Evolutionary conservation across 2,329 filamentous ascomycete genomes (phyloP).

Genomic region (Tolypocladium album): DNA sequence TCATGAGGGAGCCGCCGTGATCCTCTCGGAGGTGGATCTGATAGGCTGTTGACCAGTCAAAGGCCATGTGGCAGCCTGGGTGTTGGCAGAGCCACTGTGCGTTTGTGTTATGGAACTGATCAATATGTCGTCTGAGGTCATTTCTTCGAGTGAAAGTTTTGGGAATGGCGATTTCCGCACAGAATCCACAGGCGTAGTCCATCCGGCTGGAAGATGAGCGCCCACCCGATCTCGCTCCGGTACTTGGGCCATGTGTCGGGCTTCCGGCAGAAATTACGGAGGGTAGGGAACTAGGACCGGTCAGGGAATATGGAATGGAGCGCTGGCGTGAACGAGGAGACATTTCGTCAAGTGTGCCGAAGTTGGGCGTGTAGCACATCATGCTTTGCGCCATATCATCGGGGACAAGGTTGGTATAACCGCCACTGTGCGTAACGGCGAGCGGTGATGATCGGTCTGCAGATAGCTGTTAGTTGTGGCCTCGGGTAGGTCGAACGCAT

Average conservation of each 20-base stretch:
- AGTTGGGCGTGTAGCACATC: not conserved
- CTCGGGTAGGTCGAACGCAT: too few species aligned
- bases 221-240: not conserved
- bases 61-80: slow-evolving; percentile 30
- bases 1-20: slow-evolving; percentile 30
- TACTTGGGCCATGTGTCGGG: not conserved
- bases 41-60: slow-evolving; percentile 37
- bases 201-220: slow-evolving; percentile 10
- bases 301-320: not conserved
- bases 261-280: not conserved
- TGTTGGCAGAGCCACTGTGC: slow-evolving; percentile 35
- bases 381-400: not conserved
- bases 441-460: not conserved
- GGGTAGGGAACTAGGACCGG: not conserved
- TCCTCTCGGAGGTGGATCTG: slow-evolving; percentile 33
- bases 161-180: slow-evolving; percentile 25
- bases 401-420: not conserved
- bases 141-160: slow-evolving; percentile 35
- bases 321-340: not conserved
- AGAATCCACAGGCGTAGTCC: slow-evolving; percentile 16
- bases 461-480: not conserved
- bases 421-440: not conserved
- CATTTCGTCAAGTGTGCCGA: not conserved
- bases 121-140: slow-evolving; percentile 37
- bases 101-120: slow-evolving; percentile 36